Evolutionary conservation across 768 basidiomycete species (phyloP), one percentile per base, ranked within the genome.

Genomic region (Neoboletus magnificus): DNA sequence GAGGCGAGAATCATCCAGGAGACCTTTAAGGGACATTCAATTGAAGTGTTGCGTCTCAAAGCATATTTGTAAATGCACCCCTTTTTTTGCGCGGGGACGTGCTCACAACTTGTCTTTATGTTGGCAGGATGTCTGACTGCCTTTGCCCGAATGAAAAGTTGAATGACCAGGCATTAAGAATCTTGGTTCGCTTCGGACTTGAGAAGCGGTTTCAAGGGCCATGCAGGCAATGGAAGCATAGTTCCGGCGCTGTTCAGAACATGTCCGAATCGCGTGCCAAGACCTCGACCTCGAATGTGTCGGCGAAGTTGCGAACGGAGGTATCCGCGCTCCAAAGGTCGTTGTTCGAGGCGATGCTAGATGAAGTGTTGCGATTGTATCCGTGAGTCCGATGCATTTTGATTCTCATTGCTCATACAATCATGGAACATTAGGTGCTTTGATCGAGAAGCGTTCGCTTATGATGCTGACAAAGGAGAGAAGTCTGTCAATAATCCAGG

Each of bases 321-420:
- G 7, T 47, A 7, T 53, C 48, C 0, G 5, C 50, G 1, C 42
- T 68, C 1, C 33, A 55, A 48, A 59, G 61, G 37, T 57, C 66
- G 16, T 2, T 72, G 45, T 63, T 63, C 8, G 67, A 69, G 22
- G 64, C 59, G 4, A 52, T 68, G 41, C 15, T 76, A 10, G 63
- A 69, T 9, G 50, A 60, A 12, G 52, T 65, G 10, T 16, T 57
- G n/a, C 29, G 16, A 15, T 10, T 56, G 4, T 76, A 67, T 58
- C 67, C 67, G 67, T 68, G 52, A 53, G 67, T 54, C 5, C 0
- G 8, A 11, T 0, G n/a, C 35, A 1, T 16, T 4, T 45, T 23
- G 2, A 7, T 44, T 23, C 1, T 15, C 16, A 5, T 32, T n/a
- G 33, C 29, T 51, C 20, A 9, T 50, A 5, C n/a, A 23, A 52